Base-by-base conservation (phyloP, 2,329 filamentous ascomycete species). In the Aphanocladium album region DNA sequence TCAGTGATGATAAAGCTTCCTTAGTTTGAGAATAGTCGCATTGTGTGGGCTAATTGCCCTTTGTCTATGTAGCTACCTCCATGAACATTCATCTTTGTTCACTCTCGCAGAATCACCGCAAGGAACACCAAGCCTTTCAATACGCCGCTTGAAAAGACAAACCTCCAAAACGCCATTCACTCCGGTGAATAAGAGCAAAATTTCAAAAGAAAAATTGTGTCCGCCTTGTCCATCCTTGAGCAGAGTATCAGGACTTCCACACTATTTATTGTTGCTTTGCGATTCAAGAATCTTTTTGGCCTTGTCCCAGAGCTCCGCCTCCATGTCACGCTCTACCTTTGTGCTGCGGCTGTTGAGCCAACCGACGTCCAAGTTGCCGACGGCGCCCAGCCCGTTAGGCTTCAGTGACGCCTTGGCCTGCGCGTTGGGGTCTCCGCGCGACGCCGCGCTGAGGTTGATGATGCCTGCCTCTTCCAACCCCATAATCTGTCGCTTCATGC, bases 291-390 rank as follows among this genome's bases (percentile, higher is more conserved):
- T 70, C 12, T 67, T 69, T 60, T 71, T 73, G 16, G 74, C 74
- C 58, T 73, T 74, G 6, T 63, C 80, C 85, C 93, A 89, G 49
- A 96, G 76, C 75, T 97, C 91, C 2, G 84, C 84, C 70, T 96
- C 91, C 81, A 93, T 95, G 64, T 91, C 89, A 68, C 87, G 84
- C 60, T 90, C 90, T 23, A 96, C 89, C 64, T 88, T 88, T 64
- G 90, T 89, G 63, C 90, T 91, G 61, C 91, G 83, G 68, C 90
- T 93, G 71, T 97, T 98, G 67, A 98, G 75, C 85, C 90, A 93
- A 35, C 93, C 93, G 16, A 96, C 88, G 70, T 97, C 93, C 57
- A 97, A 79, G 30, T 76, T 77, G 11, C 83, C 83, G 37, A 85
- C 82, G 67, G 79, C 79, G 23, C 79, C 84, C 60, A 79, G 74